Base-by-base conservation (phyloP, 306 rosid genomes). In the Trifolium pratense region DNA sequence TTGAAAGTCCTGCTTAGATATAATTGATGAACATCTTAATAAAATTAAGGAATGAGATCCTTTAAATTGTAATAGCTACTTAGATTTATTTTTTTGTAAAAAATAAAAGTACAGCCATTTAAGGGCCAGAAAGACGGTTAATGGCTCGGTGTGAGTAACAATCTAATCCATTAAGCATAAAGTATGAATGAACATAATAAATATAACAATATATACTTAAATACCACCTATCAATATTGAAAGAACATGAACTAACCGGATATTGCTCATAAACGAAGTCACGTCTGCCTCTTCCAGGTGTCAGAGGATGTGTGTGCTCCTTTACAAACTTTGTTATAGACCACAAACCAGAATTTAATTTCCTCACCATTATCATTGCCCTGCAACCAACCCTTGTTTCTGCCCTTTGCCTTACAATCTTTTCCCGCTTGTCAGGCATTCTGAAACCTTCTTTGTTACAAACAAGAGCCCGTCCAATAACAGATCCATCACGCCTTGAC, bases 331-430 rank as follows among this genome's bases (percentile, higher is more conserved):
- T 91, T 16, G 98, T 87, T 60, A 93, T 87, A 63, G 88, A 91
- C 98, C 98, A 93, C 79, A 89, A 87, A 34, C 96, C 98, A 31
- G 97, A 91, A 78, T 58, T 86, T 20, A 86, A 85, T 86, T 89
- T 90, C 84, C 97, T 83, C 75, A 93, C 97, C 90, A 90, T 82
- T 62, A 93, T 89, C 97, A 90, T 93, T 68, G 98, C 98, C 77
- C 91, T 79, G 85, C 98, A 93, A 78, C 97, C 98, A 26, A 90
- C 98, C 84, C 98, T 89, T 37, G 98, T 93, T 87, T 91, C 97
- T 2, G 96, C 96, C 82, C 99, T 87, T 75, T 91, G 97, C 87
- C 97, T 88, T 57, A 91, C 97, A 81, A 94, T 79, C 66, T 94
- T 91, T 78, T 94, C 98, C 20, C 98, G 98, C 84, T 86, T 89